Conservation (phyloP, 1,284 basidiomycete species). For the Leccinum solheimii region DNA sequence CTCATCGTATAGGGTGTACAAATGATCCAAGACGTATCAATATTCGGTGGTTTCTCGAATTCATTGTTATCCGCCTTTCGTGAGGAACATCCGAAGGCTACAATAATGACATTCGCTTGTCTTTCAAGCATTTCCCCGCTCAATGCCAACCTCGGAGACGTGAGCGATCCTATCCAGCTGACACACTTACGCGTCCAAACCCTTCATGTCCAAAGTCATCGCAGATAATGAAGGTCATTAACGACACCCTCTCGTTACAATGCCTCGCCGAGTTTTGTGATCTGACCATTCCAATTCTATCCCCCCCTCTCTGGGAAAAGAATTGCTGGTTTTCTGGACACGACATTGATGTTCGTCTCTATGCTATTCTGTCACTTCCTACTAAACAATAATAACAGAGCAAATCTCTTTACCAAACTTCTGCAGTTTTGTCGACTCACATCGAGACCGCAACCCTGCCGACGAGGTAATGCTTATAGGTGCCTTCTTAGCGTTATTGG, state of each 20-base stretch:
- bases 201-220: constrained; percentile 29
- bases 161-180: constrained; percentile 31
- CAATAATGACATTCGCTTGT: constrained; percentile 55
- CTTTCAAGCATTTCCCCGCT: constrained; percentile 47
- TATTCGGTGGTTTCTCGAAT: constrained; percentile 64
- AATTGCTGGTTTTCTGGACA: constrained; percentile 46
- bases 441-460: constrained; percentile 67
- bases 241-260: constrained; percentile 62
- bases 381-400: constrained; percentile 34
- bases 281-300: constrained; percentile 55
- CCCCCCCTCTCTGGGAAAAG: constrained; percentile 43
- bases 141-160: constrained; percentile 44
- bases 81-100: constrained; percentile 64
- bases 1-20: constrained; percentile 58
- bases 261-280: constrained; percentile 53
- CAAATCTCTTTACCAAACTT: constrained; percentile 51
- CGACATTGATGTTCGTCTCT: constrained; percentile 37
- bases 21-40: constrained; percentile 57
- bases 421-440: constrained; percentile 67
- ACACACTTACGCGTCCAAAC: not conserved
- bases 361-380: constrained; percentile 1
- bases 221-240: constrained; percentile 44
- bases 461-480: constrained; percentile 48
- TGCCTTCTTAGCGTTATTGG: not conserved
- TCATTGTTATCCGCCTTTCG: constrained; percentile 57